Evolutionary conservation across 2,329 filamentous ascomycete species (phyloP), one percentile per base, ranked within the genome.

Genomic region (Penicillium fuscoglaucum): DNA sequence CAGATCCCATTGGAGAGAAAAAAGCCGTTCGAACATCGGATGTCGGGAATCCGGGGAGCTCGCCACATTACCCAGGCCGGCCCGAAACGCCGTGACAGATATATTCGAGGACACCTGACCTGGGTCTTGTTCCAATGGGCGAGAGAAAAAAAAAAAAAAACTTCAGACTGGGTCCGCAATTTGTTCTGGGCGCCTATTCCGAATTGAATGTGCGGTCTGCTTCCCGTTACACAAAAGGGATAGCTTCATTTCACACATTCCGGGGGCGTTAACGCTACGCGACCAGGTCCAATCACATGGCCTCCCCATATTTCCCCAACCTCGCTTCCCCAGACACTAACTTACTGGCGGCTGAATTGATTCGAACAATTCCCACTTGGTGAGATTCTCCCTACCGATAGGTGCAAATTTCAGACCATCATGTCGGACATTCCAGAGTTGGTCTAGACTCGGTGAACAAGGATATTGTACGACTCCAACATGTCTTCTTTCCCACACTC

Each of bases 301-400:
- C 12, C 13, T 17, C 28, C 28, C 43, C 37, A 7, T 7, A 39
- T 43, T 52, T 15, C 40, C 33, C 44, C 37, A 29, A 19, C 46
- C 47, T 63, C 57, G 50, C 50, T 61, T 59, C 59, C 62, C 62
- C 62, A 56, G 62, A 60, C 50, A 43, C 21, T 21, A 51, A 49
- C 3, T 13, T 13, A 51, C 17, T 46, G 37, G 37, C 60, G 57
- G 62, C 24, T 41, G 43, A 52, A 46, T 59, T 37, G 9, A 6
- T 28, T 35, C 13, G 15, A 1, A 4, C 2, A 9, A 43, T 57
- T 33, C 7, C 15, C 44, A 41, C 26, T 26, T 37, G 3, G 1
- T 19, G 8, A 6, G 24, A 21, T 44, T 21, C 3, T 3, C 3
- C 1, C 1, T 2, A 7, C 37, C 61, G 61, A 65, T 66, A 66